Evolutionary conservation across 768 basidiomycete species (phyloP), one percentile per base, ranked within the genome.

Genomic region (Glaciozyma martinii): DNA sequence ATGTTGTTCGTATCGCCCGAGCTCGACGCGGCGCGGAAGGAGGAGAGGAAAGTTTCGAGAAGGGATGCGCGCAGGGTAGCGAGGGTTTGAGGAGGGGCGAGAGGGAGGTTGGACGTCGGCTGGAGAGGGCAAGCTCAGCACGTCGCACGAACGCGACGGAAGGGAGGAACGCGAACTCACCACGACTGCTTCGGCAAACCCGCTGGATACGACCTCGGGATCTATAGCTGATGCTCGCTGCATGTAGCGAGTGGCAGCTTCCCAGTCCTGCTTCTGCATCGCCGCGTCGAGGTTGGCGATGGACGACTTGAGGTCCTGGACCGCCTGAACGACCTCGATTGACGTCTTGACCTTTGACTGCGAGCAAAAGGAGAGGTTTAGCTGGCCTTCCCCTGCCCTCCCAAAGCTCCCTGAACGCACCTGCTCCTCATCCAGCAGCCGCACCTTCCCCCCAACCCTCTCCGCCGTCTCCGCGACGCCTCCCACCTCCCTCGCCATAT

Each of bases 261-360:
- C 95, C 95, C 95, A 99, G 73, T 98, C 95, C 70, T 88, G 83
- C 53, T 79, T 80, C 37, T 87, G 85, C 37, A 97, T 92, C 19
- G 83, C 78, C 15, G 78, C 71, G 54, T 83, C 80, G 19, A 86
- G 76, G 27, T 80, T 81, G 6, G 79, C 75, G 50, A 88, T 77
- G 2, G 94, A 86, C 0, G 83, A 82, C 83, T 95, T 97, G 71
- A 99, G 83, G 66, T 98, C 95, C 80, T 95, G 87, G 47, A 97
- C 90, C 74, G 91, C 89, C 7, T 84, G 86, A 15, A 98, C 89
- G 58, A 89, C 83, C 64, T 98, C 95, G n/a, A 83, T 84, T 19
- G 92, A 89, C 75, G 90, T 88, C 25, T 86, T 82, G 23, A 99
- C 88, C 53, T 71, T 61, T 1, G 70, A 71, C 71, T 74, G 64